These are phyloP conservation scores for Wickerhamiella bombiphila DNA, from an alignment of 805 yeast species.

Conservation along the genomic window DNA sequence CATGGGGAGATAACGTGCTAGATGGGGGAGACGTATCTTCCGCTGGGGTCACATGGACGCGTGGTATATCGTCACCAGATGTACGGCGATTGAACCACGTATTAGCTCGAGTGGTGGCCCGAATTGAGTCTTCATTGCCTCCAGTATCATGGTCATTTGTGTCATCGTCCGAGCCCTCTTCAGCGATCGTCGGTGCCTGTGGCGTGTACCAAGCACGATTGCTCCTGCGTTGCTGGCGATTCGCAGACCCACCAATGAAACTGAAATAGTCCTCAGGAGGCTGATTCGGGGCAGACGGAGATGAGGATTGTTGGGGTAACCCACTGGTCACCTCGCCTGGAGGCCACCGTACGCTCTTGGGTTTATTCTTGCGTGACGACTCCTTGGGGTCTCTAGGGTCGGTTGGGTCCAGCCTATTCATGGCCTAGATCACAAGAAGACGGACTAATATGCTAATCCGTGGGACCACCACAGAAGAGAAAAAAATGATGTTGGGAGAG, in stretches of 20 bases:
- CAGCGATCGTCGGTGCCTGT: not conserved
- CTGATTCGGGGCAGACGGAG: not conserved
- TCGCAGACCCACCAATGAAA: slow-evolving; percentile 12
- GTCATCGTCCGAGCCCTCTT: slow-evolving; percentile 3
- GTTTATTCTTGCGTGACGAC: no score
- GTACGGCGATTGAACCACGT: slow-evolving; percentile 16
- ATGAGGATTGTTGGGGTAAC: slow-evolving; percentile 1
- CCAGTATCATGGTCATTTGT: slow-evolving; percentile 5
- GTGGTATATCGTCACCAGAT: slow-evolving; percentile 5
- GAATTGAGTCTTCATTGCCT: slow-evolving; percentile 2
- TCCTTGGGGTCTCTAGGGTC: not conserved
- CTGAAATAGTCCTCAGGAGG: slow-evolving; percentile 9
- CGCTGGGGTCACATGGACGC: not conserved
- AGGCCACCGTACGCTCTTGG: slow-evolving; percentile 14
- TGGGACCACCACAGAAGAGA: no score
- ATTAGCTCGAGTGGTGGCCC: slow-evolving; percentile 15
- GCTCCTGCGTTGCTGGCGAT: slow-evolving; percentile 1
- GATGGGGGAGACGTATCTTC: slow-evolving; percentile 2
- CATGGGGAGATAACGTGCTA: slow-evolving; percentile 8
- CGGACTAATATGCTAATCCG: no score
- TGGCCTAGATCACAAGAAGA: no score
- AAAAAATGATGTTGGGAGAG: no score
- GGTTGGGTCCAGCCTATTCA: not conserved
- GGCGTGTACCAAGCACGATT: not conserved
- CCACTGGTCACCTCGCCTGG: not conserved